Conservation (phyloP, 495 filamentous ascomycete species). For the Copromyces sp. region DNA sequence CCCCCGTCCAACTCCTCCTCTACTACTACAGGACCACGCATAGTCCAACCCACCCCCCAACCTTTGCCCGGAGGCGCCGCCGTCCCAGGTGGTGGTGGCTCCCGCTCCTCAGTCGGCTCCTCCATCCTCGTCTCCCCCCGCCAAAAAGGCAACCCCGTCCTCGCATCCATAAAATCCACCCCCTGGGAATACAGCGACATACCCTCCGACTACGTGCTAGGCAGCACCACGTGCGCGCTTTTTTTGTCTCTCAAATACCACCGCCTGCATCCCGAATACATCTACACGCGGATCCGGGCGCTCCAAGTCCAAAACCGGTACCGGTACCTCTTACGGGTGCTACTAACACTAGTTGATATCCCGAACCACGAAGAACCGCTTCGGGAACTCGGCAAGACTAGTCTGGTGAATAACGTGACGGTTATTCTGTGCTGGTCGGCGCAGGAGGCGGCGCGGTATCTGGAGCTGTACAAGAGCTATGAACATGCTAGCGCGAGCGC, state of each 20-base stretch:
- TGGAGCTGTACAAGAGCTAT: constrained; percentile 88
- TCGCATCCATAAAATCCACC: constrained; percentile 69
- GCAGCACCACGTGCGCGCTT: constrained; percentile 77
- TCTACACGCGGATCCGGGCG: constrained; percentile 79
- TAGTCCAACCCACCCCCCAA: constrained; percentile 84
- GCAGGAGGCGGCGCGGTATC: constrained; percentile 82
- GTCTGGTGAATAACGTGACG: constrained; percentile 80
- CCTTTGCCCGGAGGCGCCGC: constrained; percentile 39
- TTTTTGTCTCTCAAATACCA: constrained; percentile 95
- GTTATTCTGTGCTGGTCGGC: constrained; percentile 89
- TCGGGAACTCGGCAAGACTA: constrained; percentile 75
- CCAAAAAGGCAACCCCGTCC: constrained; percentile 91
- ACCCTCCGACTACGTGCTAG: constrained; percentile 83
- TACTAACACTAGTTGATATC: constrained; percentile 90
- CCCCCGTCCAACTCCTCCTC: constrained; percentile 20
- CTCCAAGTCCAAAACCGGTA: constrained; percentile 73
- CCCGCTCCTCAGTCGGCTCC: constrained; percentile 51
- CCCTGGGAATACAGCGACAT: constrained; percentile 97
- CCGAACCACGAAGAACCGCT: constrained; percentile 67
- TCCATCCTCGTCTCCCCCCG: constrained; percentile 72
- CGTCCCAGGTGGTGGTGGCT: not conserved
- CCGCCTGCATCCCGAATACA: constrained; percentile 92
- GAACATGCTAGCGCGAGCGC: constrained; percentile 73
- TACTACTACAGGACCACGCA: constrained; percentile 32
- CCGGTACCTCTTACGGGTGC: constrained; percentile 72